Evolutionary conservation across 345 rosid genomes (phyloP).

Genomic region (Luvunga scandens): DNA sequence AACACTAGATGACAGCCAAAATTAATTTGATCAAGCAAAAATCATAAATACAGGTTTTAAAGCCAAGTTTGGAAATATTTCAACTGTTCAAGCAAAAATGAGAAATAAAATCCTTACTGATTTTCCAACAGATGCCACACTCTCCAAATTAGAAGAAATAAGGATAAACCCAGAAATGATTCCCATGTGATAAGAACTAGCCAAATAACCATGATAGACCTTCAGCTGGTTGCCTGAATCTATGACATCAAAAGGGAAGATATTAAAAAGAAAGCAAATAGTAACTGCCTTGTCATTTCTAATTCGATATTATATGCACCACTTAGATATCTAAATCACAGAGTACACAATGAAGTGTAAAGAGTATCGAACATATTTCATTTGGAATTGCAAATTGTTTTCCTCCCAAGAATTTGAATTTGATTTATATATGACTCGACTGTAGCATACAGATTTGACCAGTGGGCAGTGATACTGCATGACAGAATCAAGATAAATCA

Average conservation of each 20-base stretch:
- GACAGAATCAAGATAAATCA: not conserved
- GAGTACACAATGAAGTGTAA: not conserved
- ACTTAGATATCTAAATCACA: not conserved
- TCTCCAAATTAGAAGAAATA: slow-evolving; percentile 70
- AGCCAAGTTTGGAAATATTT: not conserved
- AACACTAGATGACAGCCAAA: slow-evolving; percentile 4
- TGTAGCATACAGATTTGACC: not conserved
- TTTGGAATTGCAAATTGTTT: not conserved
- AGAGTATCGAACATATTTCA: not conserved
- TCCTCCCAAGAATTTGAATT: not conserved
- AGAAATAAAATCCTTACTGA: slow-evolving; percentile 36
- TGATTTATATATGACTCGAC: not conserved
- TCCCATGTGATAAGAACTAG: slow-evolving; percentile 83
- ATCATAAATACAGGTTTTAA: not conserved
- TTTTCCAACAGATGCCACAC: slow-evolving; percentile 47
- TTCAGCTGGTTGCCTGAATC: slow-evolving; percentile 42
- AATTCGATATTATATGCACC: not conserved
- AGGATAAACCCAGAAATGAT: slow-evolving; percentile 78
- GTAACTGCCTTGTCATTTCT: not conserved
- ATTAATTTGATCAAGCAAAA: slow-evolving; percentile 6
- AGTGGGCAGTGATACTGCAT: not conserved
- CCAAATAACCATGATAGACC: slow-evolving; percentile 79
- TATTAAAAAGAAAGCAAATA: not conserved
- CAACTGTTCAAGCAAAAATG: slow-evolving; percentile 1
- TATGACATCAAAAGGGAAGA: slow-evolving; percentile 24